These are phyloP conservation scores for Venturia aucupariae DNA, from an alignment of 2,329 filamentous ascomycete species.

Conservation along the genomic window DNA sequence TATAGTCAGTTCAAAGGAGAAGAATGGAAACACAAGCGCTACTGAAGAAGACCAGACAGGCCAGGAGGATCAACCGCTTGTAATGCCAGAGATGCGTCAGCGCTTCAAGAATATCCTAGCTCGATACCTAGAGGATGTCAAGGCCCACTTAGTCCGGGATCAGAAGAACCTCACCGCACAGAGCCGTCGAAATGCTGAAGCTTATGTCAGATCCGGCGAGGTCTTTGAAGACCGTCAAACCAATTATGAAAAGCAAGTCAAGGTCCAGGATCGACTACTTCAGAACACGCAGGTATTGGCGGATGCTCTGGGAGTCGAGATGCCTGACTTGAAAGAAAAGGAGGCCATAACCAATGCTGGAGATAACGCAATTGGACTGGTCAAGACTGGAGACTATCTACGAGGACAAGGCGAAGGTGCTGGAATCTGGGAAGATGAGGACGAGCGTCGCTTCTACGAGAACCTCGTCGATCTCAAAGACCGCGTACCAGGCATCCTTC, in stretches of 20 bases:
- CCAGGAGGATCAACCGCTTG: conserved; percentile 61
- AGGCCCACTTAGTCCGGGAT: conserved; percentile 77
- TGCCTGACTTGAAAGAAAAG: conserved; percentile 85
- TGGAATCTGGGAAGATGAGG: conserved; percentile 98
- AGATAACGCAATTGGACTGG: conserved; percentile 77
- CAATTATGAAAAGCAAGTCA: conserved; percentile 89
- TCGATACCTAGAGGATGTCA: conserved; percentile 89
- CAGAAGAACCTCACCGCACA: conserved; percentile 83
- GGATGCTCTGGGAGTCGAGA: conserved; percentile 78
- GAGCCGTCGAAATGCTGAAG: conserved; percentile 89
- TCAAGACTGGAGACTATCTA: conserved; percentile 89
- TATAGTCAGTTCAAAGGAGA: conserved; percentile 36
- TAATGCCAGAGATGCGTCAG: conserved; percentile 66
- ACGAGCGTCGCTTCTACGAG: conserved; percentile 96
- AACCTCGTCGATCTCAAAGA: conserved; percentile 92
- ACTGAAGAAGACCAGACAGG: conserved; percentile 43
- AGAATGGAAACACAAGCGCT: conserved; percentile 39
- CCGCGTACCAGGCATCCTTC: conserved; percentile 84
- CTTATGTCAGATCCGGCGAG: conserved; percentile 96
- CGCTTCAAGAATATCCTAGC: conserved; percentile 78
- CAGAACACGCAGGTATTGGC: conserved; percentile 85
- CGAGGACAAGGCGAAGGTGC: conserved; percentile 82
- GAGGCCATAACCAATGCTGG: conserved; percentile 57
- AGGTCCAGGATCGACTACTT: conserved; percentile 82
- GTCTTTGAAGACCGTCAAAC: conserved; percentile 96